These are phyloP conservation scores for Boletus sp. DNA, from an alignment of 768 basidiomycete genomes.

Conservation along the genomic window DNA sequence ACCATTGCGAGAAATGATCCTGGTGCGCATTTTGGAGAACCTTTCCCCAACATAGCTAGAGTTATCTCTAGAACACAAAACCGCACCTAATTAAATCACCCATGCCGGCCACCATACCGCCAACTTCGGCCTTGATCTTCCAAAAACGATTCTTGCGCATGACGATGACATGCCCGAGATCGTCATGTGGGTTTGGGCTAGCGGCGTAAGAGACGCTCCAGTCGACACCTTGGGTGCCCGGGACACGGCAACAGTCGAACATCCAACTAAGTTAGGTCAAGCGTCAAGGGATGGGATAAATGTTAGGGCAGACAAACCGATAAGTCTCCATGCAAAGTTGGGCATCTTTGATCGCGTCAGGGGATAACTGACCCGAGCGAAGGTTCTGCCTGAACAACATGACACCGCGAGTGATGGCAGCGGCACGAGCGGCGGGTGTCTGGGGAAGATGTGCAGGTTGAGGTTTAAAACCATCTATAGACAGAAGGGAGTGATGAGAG, in stretches of 20 bases:
- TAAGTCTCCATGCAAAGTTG: constrained; percentile 87
- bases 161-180: constrained; percentile 78
- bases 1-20: not conserved
- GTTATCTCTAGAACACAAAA: not conserved
- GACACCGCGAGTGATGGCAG: constrained; percentile 62
- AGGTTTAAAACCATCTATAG: constrained; percentile 72
- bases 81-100: constrained; percentile 61
- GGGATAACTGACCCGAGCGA: constrained; percentile 60
- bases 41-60: no score
- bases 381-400: constrained; percentile 72
- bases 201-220: constrained; percentile 74
- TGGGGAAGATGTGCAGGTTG: constrained; percentile 61
- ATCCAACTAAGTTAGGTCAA: constrained; percentile 63
- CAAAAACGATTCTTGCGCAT: constrained; percentile 83
- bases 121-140: constrained; percentile 63
- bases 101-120: constrained; percentile 59
- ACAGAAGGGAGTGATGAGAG: constrained; percentile 6
- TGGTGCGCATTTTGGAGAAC: not conserved
- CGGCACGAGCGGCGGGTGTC: constrained; percentile 62
- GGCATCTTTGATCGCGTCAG: constrained; percentile 65
- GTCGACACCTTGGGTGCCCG: constrained; percentile 69
- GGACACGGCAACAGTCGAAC: constrained; percentile 87
- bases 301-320: constrained; percentile 41
- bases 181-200: constrained; percentile 19
- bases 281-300: not conserved